Evolutionary conservation across 2,329 filamentous ascomycete species (phyloP), one percentile per base, ranked within the genome.

Genomic region (Ceratocystis variospora): DNA sequence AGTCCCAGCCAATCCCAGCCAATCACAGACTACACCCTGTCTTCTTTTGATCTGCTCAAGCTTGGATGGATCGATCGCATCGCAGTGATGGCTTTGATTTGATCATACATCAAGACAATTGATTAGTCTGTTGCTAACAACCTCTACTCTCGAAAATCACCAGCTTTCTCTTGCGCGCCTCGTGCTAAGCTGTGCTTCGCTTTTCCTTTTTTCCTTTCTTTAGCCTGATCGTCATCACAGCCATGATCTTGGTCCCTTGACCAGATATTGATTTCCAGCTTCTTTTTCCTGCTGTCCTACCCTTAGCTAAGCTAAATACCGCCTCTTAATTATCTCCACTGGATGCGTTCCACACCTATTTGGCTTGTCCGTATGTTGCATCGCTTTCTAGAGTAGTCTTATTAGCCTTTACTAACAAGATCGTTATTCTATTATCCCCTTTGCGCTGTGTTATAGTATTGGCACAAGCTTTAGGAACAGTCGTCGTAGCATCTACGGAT

Each of bases 1-100:
- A 57, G 12, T 57, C 53, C 22, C 7, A 17, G 55, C 55, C 53
- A 57, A 31, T 57, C 25, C 10, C 53, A n/a, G 55, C 53, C 64
- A 65, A 61, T 50, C 55, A 61, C 53, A 37, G 44, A 65, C 53
- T 65, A 57, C 64, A 61, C 55, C 55, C 25, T 65, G 41, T 33
- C 64, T 50, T 65, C 41, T 65, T 65, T 65, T 50, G 64, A 61
- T 50, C 22, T 19, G 15, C n/a, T 41, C 12, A 28, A 25, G 48
- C 28, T 28, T 41, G n/a, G 12, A 25, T n/a, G 6, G 37, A 15
- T 10, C 44, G n/a, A 31, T 31, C 12, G 41, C 61, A 63, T 63
- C 28, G 41, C 41, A 33, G 17, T 31, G 8, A 44, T 61, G 33
- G 25, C 45, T 62, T 46, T 63, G 44, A 41, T 19, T 46, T 46